Base-by-base conservation (phyloP, 495 filamentous ascomycete species). In the Parmelia sp. region DNA sequence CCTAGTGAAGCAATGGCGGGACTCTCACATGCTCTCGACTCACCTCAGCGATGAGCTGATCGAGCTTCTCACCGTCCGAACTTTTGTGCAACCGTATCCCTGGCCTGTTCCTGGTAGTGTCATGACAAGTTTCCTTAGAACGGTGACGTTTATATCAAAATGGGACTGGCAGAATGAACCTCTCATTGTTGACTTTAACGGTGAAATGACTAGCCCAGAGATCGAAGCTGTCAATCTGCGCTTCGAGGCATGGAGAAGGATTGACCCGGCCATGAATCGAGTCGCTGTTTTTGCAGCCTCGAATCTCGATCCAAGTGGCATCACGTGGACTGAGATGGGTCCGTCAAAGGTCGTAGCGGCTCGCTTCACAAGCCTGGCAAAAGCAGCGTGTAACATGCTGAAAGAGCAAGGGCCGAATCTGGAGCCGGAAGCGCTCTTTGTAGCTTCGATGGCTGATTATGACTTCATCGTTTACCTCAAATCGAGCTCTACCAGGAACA, bases 151-250 rank as follows among this genome's bases (percentile, higher is more conserved):
- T 66, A 74, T 97, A 15, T 83, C 91, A 1, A 80, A 83, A 29
- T 98, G 94, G 92, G 91, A 97, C 69, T 98, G 94, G 94, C 85
- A 90, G 27, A 75, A 81, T 35, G 86, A 90, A 33, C 89, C 94
- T 0, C 79, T 96, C 35, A 81, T 96, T 42, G 77, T 97, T 31
- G 89, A 96, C 71, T 79, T 91, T 10, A 63, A 73, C 72, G 59
- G 77, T 75, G 62, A 85, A 82, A 31, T 94, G 81, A 84, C 65
- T 47, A 71, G 73, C 12, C 62, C 73, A 49, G 69, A 75, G 23
- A 81, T 88, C 1, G 74, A 84, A 39, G 74, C 74, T 4, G 90
- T 92, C 65, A 79, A 79, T 15, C 88, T 86, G 23, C 84, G 86
- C 0, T 86, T 97, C 61, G 81, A 88, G 40, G 89, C 89, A 1